Evolutionary conservation across 345 rosid species (phyloP).

Genomic region (Combretum micranthum): DNA sequence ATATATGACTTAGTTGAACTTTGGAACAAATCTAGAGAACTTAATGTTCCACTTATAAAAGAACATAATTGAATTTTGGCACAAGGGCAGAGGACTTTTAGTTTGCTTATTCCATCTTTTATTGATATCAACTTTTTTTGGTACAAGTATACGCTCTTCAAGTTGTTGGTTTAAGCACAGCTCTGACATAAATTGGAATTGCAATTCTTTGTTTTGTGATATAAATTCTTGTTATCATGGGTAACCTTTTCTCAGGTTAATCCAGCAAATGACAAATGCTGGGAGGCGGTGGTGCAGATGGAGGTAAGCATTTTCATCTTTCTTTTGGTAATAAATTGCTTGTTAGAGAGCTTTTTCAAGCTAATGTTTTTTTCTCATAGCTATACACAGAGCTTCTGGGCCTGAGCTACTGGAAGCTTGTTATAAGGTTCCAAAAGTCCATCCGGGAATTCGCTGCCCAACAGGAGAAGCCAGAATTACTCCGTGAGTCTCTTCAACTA

Average conservation of each 20-base stretch:
- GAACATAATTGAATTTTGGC: too few species aligned
- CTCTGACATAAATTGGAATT: too few species aligned
- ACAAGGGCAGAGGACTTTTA: too few species aligned
- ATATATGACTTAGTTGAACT: too few species aligned
- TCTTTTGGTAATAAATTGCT: background rate
- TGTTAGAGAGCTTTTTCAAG: background rate
- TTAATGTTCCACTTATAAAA: too few species aligned
- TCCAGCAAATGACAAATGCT: conserved; percentile 88
- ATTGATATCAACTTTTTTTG: too few species aligned
- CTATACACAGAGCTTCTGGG: conserved; percentile 81
- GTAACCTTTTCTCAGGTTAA: conserved; percentile 36
- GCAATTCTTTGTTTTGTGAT: background rate
- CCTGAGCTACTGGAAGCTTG: conserved; percentile 66
- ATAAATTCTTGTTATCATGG: background rate
- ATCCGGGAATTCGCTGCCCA: conserved; percentile 68
- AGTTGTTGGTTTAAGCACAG: too few species aligned
- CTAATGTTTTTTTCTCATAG: conserved; percentile 16
- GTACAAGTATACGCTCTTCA: too few species aligned
- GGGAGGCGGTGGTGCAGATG: conserved; percentile 96
- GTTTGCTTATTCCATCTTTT: too few species aligned
- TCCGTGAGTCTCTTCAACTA: conserved; percentile 25
- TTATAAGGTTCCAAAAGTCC: conserved; percentile 55
- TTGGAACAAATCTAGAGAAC: too few species aligned
- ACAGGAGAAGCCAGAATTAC: conserved; percentile 87
- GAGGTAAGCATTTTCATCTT: conserved; percentile 35